A percentile compares a stretch with the other conserved stretches of the same genome.
These are phyloP conservation scores for Starmerella davenportii DNA, from an alignment of 805 yeast genomes.

Conservation along the genomic window DNA sequence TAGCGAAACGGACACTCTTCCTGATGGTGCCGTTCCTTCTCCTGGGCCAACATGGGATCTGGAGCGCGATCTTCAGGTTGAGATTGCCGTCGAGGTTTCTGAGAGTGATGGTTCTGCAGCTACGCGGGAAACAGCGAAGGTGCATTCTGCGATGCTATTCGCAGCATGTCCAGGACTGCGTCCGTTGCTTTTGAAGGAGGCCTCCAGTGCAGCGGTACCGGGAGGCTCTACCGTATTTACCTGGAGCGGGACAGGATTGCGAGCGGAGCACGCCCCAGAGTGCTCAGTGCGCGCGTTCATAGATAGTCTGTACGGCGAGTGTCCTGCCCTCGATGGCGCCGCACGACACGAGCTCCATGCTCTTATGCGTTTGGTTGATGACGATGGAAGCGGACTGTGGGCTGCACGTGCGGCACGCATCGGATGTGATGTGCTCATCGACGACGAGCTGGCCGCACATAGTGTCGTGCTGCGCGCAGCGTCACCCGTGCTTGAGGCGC, in stretches of 20 bases:
- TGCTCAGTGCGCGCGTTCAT: conserved; percentile 10
- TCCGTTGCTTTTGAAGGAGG: neutral
- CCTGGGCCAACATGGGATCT: no score
- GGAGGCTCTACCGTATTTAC: conserved; percentile 8
- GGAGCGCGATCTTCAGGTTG: neutral
- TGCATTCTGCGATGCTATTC: neutral
- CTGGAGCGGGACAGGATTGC: neutral
- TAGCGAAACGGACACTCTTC: neutral
- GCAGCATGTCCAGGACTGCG: neutral
- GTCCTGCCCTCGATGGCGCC: neutral
- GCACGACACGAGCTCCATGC: conserved; percentile 10
- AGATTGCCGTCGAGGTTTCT: neutral
- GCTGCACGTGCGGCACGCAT: conserved; percentile 5
- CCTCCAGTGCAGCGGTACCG: neutral
- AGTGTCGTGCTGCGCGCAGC: conserved; percentile 3
- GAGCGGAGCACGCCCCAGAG: conserved; percentile 1
- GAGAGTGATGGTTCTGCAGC: neutral
- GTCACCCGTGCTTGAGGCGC: conserved; percentile 12
- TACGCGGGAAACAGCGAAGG: neutral
- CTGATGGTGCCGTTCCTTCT: neutral
- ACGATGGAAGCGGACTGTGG: conserved; percentile 11
- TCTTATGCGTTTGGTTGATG: conserved; percentile 6
- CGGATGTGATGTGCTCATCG: conserved; percentile 10
- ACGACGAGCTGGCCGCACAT: conserved; percentile 1
- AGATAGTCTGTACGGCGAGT: conserved; percentile 2